These are phyloP conservation scores for Limonomyces culmigenus DNA, from an alignment of 1,284 basidiomycete genomes.

Conservation along the genomic window DNA sequence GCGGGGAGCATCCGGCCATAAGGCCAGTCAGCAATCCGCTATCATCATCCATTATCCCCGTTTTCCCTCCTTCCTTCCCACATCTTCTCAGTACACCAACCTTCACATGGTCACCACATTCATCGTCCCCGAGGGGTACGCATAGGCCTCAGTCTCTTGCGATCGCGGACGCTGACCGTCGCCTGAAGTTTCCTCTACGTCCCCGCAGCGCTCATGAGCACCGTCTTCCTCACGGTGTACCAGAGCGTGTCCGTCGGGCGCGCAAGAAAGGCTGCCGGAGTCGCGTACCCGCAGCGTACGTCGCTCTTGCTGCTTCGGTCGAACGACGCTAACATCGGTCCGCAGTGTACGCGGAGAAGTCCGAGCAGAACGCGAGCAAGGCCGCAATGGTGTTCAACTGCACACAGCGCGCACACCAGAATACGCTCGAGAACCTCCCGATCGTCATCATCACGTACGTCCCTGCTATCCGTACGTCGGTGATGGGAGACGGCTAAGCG, in stretches of 20 bases:
- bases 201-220: constrained; percentile 31
- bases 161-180: background rate
- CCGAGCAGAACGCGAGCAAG: constrained; percentile 19
- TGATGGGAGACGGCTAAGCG: background rate
- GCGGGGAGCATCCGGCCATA: too few species aligned
- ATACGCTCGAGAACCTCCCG: constrained; percentile 51
- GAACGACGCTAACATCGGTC: background rate
- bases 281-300: constrained; percentile 48
- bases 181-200: constrained; percentile 30
- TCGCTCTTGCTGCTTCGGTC: background rate
- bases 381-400: constrained; percentile 30
- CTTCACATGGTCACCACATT: constrained; percentile 7
- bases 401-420: constrained; percentile 52
- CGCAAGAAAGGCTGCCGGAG: constrained; percentile 33
- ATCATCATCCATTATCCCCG: background rate
- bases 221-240: constrained; percentile 29
- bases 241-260: constrained; percentile 28
- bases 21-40: background rate
- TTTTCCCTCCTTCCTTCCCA: too few species aligned
- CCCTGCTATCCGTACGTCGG: constrained; percentile 1
- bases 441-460: constrained; percentile 24
- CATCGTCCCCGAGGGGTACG: constrained; percentile 20
- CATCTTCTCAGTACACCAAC: too few species aligned
- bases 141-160: background rate
- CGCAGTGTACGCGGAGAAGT: constrained; percentile 35